These are phyloP conservation scores for Candida easanensis DNA, from an alignment of 805 yeast genomes.

Conservation along the genomic window DNA sequence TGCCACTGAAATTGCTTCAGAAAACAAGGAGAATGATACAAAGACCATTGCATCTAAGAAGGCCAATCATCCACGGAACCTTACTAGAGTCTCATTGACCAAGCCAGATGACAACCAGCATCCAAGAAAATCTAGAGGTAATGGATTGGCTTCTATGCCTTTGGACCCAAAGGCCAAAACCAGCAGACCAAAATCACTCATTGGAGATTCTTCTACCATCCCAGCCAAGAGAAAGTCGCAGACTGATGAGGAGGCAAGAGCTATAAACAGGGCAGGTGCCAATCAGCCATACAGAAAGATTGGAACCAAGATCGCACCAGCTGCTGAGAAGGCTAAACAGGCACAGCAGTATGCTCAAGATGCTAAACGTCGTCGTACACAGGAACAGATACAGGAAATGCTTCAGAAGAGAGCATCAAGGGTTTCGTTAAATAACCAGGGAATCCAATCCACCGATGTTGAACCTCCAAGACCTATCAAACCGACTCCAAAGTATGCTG, in stretches of 20 bases:
- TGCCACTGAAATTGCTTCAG: neutral
- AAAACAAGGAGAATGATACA: slow-evolving; percentile 9
- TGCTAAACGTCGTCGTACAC: slow-evolving; percentile 27
- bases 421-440: slow-evolving; percentile 21
- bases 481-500: slow-evolving; percentile 12
- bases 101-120: slow-evolving; percentile 21
- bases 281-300: slow-evolving; percentile 25
- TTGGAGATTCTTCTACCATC: slow-evolving; percentile 12
- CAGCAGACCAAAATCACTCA: slow-evolving; percentile 19
- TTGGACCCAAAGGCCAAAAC: slow-evolving; percentile 18
- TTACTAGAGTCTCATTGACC: slow-evolving; percentile 24
- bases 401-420: slow-evolving; percentile 25
- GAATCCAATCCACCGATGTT: slow-evolving; percentile 2
- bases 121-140: slow-evolving; percentile 20
- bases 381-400: slow-evolving; percentile 21
- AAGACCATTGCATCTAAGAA: neutral
- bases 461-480: slow-evolving; percentile 11
- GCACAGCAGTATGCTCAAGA: slow-evolving; percentile 22
- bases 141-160: slow-evolving; percentile 22
- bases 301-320: slow-evolving; percentile 25
- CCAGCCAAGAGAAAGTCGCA: slow-evolving; percentile 20
- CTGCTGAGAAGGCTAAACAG: slow-evolving; percentile 14
- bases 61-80: slow-evolving; percentile 12
- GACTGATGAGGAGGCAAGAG: slow-evolving; percentile 19
- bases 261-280: neutral